Percentiles rank a stretch among this genome's conserved stretches.
These are phyloP conservation scores for Xanthoparmelia taractica DNA, from an alignment of 495 filamentous ascomycete species.

Conservation along the genomic window DNA sequence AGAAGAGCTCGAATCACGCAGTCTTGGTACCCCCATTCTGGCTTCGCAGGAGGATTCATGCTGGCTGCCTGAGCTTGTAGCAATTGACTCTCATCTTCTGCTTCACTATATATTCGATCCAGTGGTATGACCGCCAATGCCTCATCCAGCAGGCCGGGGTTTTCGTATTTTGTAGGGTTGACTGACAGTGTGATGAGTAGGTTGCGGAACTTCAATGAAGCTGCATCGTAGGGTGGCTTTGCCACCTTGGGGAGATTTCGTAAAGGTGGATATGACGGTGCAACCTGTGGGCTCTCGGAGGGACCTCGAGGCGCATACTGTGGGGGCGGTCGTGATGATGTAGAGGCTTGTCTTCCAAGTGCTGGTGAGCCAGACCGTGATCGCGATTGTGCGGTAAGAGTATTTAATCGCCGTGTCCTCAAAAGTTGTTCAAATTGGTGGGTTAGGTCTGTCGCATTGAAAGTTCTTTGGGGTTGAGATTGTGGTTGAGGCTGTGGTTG, in stretches of 20 bases:
- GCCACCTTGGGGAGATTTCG: slow-evolving; percentile 76
- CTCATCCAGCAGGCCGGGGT: slow-evolving; percentile 91
- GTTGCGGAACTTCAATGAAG: slow-evolving; percentile 76
- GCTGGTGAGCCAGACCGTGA: slow-evolving; percentile 37
- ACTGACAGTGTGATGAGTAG: slow-evolving; percentile 70
- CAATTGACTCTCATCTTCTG: slow-evolving; percentile 85
- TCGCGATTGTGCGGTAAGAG: slow-evolving; percentile 52
- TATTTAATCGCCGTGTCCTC: slow-evolving; percentile 68
- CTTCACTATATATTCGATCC: slow-evolving; percentile 87
- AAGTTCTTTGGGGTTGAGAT: slow-evolving; percentile 18
- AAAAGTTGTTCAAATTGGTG: slow-evolving; percentile 69
- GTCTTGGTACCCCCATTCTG: slow-evolving; percentile 98
- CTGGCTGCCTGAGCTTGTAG: slow-evolving; percentile 79
- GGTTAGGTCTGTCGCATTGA: slow-evolving; percentile 46
- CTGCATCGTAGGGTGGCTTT: slow-evolving; percentile 63
- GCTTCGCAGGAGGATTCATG: slow-evolving; percentile 62
- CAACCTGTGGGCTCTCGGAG: slow-evolving; percentile 30
- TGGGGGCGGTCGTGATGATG: slow-evolving; percentile 32
- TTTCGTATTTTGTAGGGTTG: slow-evolving; percentile 89
- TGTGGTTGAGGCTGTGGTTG: background rate
- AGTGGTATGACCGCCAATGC: slow-evolving; percentile 78
- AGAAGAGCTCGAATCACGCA: slow-evolving; percentile 87
- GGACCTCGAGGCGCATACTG: slow-evolving; percentile 35
- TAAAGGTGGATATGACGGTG: slow-evolving; percentile 57
- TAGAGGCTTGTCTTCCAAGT: slow-evolving; percentile 17